These are phyloP conservation scores for Mycena citricolor DNA, from an alignment of 1,284 basidiomycete species.

Conservation along the genomic window DNA sequence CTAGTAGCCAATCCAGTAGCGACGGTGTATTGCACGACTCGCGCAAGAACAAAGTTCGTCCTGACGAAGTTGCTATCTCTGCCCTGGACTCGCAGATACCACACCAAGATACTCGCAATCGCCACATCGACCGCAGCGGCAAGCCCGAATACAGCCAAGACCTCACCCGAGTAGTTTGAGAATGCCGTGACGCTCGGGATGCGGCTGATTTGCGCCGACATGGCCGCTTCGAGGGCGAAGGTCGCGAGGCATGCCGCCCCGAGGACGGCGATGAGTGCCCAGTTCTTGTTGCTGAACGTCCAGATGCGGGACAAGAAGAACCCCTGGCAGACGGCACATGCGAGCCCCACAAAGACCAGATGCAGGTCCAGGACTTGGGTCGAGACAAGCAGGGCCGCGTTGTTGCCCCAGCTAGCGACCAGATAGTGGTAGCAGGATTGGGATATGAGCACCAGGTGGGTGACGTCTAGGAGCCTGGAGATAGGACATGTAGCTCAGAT, in stretches of 20 bases:
- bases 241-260: background rate
- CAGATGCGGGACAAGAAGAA: conserved; percentile 18
- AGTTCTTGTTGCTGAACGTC: conserved; percentile 13
- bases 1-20: conserved; percentile 16
- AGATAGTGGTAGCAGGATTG: conserved; percentile 20
- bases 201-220: conserved; percentile 14
- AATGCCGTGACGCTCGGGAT: conserved; percentile 6
- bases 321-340: conserved; percentile 6
- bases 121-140: conserved; percentile 12
- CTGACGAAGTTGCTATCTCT: conserved; percentile 12
- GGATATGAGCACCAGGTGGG: conserved; percentile 12
- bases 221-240: conserved; percentile 10
- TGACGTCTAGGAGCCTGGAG: conserved; percentile 8
- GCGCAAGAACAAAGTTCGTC: conserved; percentile 7
- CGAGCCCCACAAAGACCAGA: conserved; percentile 16
- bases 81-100: conserved; percentile 12
- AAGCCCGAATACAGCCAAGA: conserved; percentile 5
- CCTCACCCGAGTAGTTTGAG: conserved; percentile 2
- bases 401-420: conserved; percentile 14
- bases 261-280: conserved; percentile 1
- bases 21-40: conserved; percentile 15
- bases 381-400: conserved; percentile 10
- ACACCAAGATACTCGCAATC: conserved; percentile 9
- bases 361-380: conserved; percentile 15
- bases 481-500: background rate